A percentile compares a stretch with the other conserved stretches of the same genome.
phyloP scores from a whole-genome alignment of 768 basidiomycete genomes.

The Lactifluus volemus region DNA sequence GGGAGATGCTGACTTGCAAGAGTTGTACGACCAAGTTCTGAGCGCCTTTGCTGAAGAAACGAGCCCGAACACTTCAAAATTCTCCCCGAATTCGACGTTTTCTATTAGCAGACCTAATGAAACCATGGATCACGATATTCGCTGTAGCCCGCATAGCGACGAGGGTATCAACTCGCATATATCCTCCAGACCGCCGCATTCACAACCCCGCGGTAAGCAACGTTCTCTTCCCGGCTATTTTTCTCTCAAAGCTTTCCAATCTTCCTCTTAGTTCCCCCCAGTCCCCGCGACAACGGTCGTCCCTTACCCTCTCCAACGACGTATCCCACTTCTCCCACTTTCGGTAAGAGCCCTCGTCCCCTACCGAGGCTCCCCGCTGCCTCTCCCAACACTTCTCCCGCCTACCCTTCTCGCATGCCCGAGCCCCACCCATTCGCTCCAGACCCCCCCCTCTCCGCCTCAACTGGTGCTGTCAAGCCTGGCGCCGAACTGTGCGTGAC shows the following conservation, averaged over 20 bases:
- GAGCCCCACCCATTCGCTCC: conserved; percentile 11
- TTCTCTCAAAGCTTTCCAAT: neutral
- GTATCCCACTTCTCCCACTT: conserved; percentile 14
- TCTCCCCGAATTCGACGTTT: conserved; percentile 1
- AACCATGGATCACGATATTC: conserved; percentile 15
- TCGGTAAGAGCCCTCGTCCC: conserved; percentile 17
- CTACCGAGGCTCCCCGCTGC: conserved; percentile 15
- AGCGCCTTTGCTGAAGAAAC: conserved; percentile 53
- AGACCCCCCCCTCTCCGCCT: neutral
- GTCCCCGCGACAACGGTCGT: conserved; percentile 15
- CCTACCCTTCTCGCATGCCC: conserved; percentile 17
- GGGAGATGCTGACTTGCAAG: conserved; percentile 63
- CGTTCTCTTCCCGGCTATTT: neutral
- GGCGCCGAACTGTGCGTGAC: conserved; percentile 13
- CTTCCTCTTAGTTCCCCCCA: conserved; percentile 1
- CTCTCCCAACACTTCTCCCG: conserved; percentile 7
- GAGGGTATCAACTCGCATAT: conserved; percentile 6
- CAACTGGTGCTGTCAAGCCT: neutral
- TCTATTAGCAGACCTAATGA: conserved; percentile 6
- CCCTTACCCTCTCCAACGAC: conserved; percentile 12
- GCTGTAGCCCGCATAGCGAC: conserved; percentile 20
- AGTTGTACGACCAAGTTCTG: conserved; percentile 70
- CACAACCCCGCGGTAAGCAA: conserved; percentile 1
- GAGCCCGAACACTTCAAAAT: conserved; percentile 26
- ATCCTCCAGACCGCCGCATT: neutral